phyloP scores from a whole-genome alignment of 257 asterid species.

The Cynanchum wilfordii region DNA sequence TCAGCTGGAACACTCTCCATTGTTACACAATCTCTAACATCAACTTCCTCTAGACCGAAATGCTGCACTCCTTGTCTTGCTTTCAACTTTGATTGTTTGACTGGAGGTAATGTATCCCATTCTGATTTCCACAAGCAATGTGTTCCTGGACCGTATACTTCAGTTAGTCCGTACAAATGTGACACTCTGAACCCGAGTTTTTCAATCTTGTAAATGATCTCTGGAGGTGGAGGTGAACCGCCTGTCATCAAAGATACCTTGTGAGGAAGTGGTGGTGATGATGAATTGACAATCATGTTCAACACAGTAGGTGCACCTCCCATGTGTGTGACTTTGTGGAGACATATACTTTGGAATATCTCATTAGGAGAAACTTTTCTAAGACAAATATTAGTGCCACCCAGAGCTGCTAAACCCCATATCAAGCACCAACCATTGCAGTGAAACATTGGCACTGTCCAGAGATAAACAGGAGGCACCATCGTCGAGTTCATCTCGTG shows the following conservation, averaged over 20 bases:
- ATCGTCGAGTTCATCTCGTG: slow-evolving; percentile 25
- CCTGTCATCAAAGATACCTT: slow-evolving; percentile 36
- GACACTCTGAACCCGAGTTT: slow-evolving; percentile 30
- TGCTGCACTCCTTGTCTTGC: slow-evolving; percentile 35
- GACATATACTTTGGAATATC: slow-evolving; percentile 24
- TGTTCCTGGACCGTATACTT: slow-evolving; percentile 35
- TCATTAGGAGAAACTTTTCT: slow-evolving; percentile 26
- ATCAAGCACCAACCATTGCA: slow-evolving; percentile 34
- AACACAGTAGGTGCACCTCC: slow-evolving; percentile 38
- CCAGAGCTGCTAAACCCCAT: slow-evolving; percentile 38
- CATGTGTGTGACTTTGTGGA: slow-evolving; percentile 35
- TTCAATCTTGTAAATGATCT: slow-evolving; percentile 30
- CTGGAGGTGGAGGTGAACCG: slow-evolving; percentile 42
- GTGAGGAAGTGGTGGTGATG: slow-evolving; percentile 23
- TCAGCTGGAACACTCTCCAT: slow-evolving; percentile 29
- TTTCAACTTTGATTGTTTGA: slow-evolving; percentile 23
- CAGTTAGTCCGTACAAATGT: slow-evolving; percentile 39
- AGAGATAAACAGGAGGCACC: slow-evolving; percentile 30
- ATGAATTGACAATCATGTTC: slow-evolving; percentile 34
- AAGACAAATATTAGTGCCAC: slow-evolving; percentile 35
- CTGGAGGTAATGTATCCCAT: slow-evolving; percentile 33
- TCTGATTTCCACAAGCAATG: slow-evolving; percentile 32
- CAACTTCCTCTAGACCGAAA: slow-evolving; percentile 27
- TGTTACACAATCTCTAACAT: slow-evolving; percentile 22
- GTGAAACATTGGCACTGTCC: slow-evolving; percentile 46